Conservation (phyloP, 2,329 filamentous ascomycete genomes). For the Cryphonectria carpinicola region DNA sequence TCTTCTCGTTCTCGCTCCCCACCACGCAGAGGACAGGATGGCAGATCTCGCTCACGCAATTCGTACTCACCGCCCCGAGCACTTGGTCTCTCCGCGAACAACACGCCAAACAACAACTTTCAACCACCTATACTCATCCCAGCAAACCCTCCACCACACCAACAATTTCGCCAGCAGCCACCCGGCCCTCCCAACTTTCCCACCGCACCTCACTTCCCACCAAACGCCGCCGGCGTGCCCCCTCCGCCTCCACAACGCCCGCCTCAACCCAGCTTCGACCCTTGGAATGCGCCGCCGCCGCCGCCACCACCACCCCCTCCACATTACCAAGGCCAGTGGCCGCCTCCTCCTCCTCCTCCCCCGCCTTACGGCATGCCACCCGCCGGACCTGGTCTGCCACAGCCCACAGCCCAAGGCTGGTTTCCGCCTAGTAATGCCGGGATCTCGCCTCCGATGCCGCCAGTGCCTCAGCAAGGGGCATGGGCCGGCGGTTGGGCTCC, state of each 20-base stretch:
- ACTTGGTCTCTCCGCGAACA: conserved; percentile 5
- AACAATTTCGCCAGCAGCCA: conserved; percentile 24
- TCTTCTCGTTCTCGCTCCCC: conserved; percentile 32
- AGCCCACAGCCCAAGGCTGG: conserved; percentile 34
- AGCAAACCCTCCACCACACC: conserved; percentile 26
- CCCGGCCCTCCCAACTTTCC: conserved; percentile 34
- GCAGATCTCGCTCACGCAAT: conserved; percentile 36
- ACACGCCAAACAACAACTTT: conserved; percentile 13
- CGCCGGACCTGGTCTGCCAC: conserved; percentile 29
- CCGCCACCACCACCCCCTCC: conserved; percentile 42
- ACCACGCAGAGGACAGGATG: conserved; percentile 34
- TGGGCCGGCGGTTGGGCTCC: conserved; percentile 32
- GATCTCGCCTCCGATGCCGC: conserved; percentile 8
- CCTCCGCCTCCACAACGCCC: conserved; percentile 28
- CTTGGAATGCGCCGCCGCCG: conserved; percentile 32
- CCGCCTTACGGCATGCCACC: conserved; percentile 39
- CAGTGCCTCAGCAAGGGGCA: conserved; percentile 26
- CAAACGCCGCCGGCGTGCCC: conserved; percentile 21
- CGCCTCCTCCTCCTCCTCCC: conserved; percentile 42
- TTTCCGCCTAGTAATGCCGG: conserved; percentile 24
- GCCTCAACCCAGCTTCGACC: conserved; percentile 30
- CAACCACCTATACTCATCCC: conserved; percentile 26
- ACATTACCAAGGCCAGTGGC: conserved; percentile 49
- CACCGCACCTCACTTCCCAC: conserved; percentile 28
- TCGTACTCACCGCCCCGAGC: conserved; percentile 26